Evolutionary conservation across 768 basidiomycete species (phyloP), one percentile per base, ranked within the genome.

Genomic region (Boletus sensibilis): DNA sequence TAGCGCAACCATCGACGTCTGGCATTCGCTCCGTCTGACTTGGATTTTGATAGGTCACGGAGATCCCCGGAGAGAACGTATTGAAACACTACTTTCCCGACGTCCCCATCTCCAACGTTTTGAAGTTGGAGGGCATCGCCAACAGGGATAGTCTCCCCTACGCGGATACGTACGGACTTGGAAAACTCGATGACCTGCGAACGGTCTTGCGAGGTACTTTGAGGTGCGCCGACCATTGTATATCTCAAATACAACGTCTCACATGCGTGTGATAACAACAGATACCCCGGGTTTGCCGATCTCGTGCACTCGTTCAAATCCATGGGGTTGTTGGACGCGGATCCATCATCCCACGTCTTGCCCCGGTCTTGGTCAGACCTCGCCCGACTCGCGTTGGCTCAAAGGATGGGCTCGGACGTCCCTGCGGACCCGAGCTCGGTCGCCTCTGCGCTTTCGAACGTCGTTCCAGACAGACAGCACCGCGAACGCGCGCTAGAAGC

Each of bases 141-240:
- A 98, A 98, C 69, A 76, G 94, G 29, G 82, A 95, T 66, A 92
- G 90, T 61, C 64, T 94, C 8, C 72, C 78, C 0, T 97, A 98
- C 64, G 78, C 78, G 0, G 71, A 77, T 6, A 79, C 81, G 3
- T 97, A 97, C 69, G 75, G 78, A 0, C 74, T 93, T 3, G 77
- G 76, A 1, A 49, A 64, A 16, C 58, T 75, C 6, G 64, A 75
- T 0, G 69, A 67, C 7, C 61, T 90, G 54, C 76, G 81, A 48
- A 88, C 92, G 1, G 74, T 95, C 48, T 72, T 97, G 63, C 80
- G 95, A 34, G 95, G 95, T 5, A 97, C 95, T 0, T 70, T 97
- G 43, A 82, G 94, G 86, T 88, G 57, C 47, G 75, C 51, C 18
- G 5, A 40, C 13, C 18, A 5, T 2, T 18, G 25, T 48, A 4